A percentile compares a stretch with the other conserved stretches of the same genome.
Evolutionary conservation across 2,329 filamentous ascomycete genomes (phyloP).

Genomic region (Endoconidiophora laricicola): DNA sequence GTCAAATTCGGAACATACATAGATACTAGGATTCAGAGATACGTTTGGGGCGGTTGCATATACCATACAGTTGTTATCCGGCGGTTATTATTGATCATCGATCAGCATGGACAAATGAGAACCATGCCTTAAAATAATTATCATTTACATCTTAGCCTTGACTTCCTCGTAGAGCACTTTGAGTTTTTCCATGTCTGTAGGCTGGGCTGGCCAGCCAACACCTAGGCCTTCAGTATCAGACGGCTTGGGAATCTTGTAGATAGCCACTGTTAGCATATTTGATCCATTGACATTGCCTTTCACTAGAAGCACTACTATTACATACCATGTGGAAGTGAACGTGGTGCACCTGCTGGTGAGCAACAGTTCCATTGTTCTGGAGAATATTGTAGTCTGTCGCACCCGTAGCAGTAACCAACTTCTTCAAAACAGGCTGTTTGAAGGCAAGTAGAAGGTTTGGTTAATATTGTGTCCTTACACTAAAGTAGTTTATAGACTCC

Average conservation of each 20-base stretch:
- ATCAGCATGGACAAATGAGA: no score
- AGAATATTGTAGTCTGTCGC: constrained; percentile 78
- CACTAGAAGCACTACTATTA: constrained; percentile 2
- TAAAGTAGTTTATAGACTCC: no score
- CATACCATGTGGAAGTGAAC: constrained; percentile 88
- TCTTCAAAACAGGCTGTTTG: constrained; percentile 61
- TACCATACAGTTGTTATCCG: no score
- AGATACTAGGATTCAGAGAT: background rate
- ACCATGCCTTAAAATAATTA: background rate
- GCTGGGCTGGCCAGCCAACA: constrained; percentile 62
- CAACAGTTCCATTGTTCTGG: constrained; percentile 86
- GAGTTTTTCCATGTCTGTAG: constrained; percentile 64
- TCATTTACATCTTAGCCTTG: constrained; percentile 65
- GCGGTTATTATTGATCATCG: no score
- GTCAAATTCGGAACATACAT: background rate
- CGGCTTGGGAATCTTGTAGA: constrained; percentile 76
- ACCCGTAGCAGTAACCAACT: constrained; percentile 60
- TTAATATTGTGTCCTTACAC: background rate
- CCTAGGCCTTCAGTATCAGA: constrained; percentile 64
- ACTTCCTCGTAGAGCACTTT: constrained; percentile 68
- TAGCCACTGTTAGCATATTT: constrained; percentile 11
- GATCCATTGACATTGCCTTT: background rate
- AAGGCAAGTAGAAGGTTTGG: background rate
- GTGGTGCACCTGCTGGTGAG: constrained; percentile 86
- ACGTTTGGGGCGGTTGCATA: no score